phyloP scores from a whole-genome alignment of 2,329 filamentous ascomycete species.

The Clonostachys sp. region DNA sequence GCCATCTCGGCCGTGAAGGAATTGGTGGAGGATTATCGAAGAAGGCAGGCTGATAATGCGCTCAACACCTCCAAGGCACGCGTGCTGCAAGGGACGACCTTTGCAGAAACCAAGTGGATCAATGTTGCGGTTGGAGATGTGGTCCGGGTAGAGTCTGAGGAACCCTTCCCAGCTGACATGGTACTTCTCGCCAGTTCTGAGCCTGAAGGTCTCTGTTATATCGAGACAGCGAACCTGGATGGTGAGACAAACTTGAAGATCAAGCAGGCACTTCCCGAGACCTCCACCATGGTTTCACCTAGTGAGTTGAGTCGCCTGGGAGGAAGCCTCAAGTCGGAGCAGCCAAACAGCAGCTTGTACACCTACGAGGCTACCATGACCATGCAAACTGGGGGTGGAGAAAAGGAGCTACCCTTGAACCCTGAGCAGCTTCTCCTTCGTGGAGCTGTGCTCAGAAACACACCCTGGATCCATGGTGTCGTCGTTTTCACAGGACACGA shows the following conservation, averaged over 20 bases:
- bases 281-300: slow-evolving; percentile 78
- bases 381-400: slow-evolving; percentile 82
- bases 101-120: slow-evolving; percentile 88
- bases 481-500: slow-evolving; percentile 94
- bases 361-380: slow-evolving; percentile 97
- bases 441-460: slow-evolving; percentile 91
- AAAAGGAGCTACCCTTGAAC: slow-evolving; percentile 85
- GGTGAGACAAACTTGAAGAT: slow-evolving; percentile 99
- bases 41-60: slow-evolving; percentile 79
- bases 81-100: slow-evolving; percentile 77
- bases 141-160: slow-evolving; percentile 86
- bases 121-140: slow-evolving; percentile 91
- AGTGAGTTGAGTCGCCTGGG: slow-evolving; percentile 81
- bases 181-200: slow-evolving; percentile 92
- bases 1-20: slow-evolving; percentile 96
- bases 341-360: slow-evolving; percentile 97
- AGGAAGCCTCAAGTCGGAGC: slow-evolving; percentile 86
- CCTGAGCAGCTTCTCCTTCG: slow-evolving; percentile 91
- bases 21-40: slow-evolving; percentile 85
- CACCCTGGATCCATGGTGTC: slow-evolving; percentile 92
- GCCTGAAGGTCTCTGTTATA: slow-evolving; percentile 95
- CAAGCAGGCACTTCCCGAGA: slow-evolving; percentile 95
- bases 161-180: slow-evolving; percentile 90
- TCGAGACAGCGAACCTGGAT: slow-evolving; percentile 96
- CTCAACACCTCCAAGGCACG: slow-evolving; percentile 85